Evolutionary conservation across 2,329 filamentous ascomycete genomes (phyloP).

Genomic region (Hyphodiscus sp.): DNA sequence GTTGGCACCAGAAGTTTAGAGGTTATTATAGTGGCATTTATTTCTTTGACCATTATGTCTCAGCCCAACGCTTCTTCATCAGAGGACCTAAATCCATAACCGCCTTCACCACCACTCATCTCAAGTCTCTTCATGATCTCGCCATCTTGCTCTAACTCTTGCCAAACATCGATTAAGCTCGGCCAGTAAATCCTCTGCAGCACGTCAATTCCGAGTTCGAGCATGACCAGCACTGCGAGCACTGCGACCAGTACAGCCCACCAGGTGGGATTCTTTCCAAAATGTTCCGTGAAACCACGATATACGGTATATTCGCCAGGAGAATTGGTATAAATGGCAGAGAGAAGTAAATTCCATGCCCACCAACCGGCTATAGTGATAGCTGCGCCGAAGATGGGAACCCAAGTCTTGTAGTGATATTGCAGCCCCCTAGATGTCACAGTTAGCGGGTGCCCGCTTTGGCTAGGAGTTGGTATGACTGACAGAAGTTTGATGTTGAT

Average conservation of each 20-base stretch:
- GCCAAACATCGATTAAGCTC: constrained; percentile 73
- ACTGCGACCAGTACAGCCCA: constrained; percentile 66
- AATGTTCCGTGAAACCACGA: constrained; percentile 59
- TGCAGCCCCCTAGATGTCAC: constrained; percentile 54
- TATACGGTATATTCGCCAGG: constrained; percentile 61
- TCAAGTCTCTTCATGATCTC: constrained; percentile 5
- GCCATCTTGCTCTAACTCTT: constrained; percentile 58
- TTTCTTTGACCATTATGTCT: not conserved
- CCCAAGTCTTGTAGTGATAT: constrained; percentile 65
- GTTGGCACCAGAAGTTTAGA: not conserved
- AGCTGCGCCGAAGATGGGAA: constrained; percentile 51
- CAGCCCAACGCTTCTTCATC: not conserved
- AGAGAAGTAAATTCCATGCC: constrained; percentile 75
- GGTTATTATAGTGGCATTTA: not conserved
- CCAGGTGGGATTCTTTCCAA: constrained; percentile 65
- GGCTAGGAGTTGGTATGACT: not conserved
- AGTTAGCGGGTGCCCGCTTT: not conserved
- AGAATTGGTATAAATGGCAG: constrained; percentile 44
- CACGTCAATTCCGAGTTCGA: constrained; percentile 63
- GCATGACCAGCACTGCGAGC: constrained; percentile 52
- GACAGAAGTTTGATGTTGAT: constrained; percentile 70
- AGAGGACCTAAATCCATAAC: not conserved
- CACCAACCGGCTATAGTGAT: constrained; percentile 70
- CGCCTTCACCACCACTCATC: constrained; percentile 2
- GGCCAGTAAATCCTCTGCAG: constrained; percentile 64